phyloP scores from a whole-genome alignment of 768 basidiomycete genomes.

The Leccinum uliginosum region DNA sequence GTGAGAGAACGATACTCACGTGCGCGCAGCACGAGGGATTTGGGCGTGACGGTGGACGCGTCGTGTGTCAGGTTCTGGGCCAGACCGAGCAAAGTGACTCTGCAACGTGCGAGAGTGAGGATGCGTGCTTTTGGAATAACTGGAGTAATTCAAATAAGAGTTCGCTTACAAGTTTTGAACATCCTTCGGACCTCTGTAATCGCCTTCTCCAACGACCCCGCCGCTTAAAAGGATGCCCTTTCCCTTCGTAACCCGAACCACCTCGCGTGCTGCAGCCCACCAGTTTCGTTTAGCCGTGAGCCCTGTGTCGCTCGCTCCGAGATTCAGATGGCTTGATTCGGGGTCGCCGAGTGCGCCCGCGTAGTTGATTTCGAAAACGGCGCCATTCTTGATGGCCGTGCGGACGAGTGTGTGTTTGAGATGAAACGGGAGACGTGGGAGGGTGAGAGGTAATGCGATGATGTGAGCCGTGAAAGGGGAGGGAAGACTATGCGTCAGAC shows the following conservation, averaged over 20 bases:
- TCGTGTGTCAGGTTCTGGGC: constrained; percentile 66
- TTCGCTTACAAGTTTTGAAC: constrained; percentile 68
- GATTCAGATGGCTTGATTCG: constrained; percentile 40
- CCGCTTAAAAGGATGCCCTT: constrained; percentile 71
- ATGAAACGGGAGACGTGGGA: constrained; percentile 73
- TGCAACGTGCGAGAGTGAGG: constrained; percentile 24
- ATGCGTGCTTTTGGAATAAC: not conserved
- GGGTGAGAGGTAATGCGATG: constrained; percentile 72
- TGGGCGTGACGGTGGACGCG: constrained; percentile 54
- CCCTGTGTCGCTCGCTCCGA: constrained; percentile 51
- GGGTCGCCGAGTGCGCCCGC: constrained; percentile 66
- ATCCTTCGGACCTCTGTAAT: constrained; percentile 69
- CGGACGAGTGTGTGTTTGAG: constrained; percentile 82
- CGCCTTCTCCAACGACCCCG: constrained; percentile 55
- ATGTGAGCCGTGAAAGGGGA: constrained; percentile 76
- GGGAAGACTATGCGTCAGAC: constrained; percentile 73
- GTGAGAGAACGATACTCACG: constrained; percentile 43
- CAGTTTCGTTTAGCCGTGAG: constrained; percentile 66
- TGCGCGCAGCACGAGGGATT: constrained; percentile 67
- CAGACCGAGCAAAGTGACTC: constrained; percentile 63
- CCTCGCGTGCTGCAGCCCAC: constrained; percentile 78
- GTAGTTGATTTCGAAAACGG: constrained; percentile 78
- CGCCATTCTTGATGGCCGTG: constrained; percentile 77
- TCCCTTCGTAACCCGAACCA: constrained; percentile 77
- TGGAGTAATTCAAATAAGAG: not conserved